Base-by-base conservation (phyloP, 495 filamentous ascomycete genomes). In the Penicillium silybi region DNA sequence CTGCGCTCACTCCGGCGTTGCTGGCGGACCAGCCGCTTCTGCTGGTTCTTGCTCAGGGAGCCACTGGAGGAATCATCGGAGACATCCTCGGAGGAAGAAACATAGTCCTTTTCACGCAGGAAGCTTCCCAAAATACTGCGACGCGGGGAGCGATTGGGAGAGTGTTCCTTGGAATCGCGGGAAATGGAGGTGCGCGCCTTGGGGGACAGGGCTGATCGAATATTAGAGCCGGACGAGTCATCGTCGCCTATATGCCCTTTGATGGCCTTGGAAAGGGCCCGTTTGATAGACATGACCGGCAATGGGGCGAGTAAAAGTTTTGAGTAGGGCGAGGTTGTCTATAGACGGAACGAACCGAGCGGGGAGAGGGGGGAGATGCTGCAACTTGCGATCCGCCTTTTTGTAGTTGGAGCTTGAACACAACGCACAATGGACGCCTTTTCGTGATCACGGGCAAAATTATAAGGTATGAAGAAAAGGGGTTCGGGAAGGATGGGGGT, bases 41-140 rank as follows among this genome's bases (percentile, higher is more conserved):
- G 64, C 48, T 82, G 75, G 53, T 82, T 82, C 62, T 83, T 79
- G 56, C 75, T 79, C 53, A 77, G 54, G 1, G 48, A 41, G 8
- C 63, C 65, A 2, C 61, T 60, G 2, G 66, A 63, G 10, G 71
- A 70, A 50, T 77, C 74, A 47, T 75, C 72, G 1, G 77, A 78
- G 29, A 76, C 59, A 50, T 85, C 74, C 17, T 75, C 71, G 6
- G 72, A 75, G 0, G 74, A 75, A 20, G 72, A 74, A 16, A 65
- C 50, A 52, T 72, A 73, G 43, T 70, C 70, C 18, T 62, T 62
- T 11, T 75, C 71, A 16, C 69, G 69, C 13, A 77, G 54, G 52
- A 77, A 71, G 44, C 52, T 65, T 41, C 67, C 63, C 40, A 76
- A 56, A 22, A 74, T 73, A 46, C 71, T 69, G 56, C 73, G 71